These are phyloP conservation scores for Prunus mume DNA, from an alignment of 306 rosid genomes.

Conservation along the genomic window DNA sequence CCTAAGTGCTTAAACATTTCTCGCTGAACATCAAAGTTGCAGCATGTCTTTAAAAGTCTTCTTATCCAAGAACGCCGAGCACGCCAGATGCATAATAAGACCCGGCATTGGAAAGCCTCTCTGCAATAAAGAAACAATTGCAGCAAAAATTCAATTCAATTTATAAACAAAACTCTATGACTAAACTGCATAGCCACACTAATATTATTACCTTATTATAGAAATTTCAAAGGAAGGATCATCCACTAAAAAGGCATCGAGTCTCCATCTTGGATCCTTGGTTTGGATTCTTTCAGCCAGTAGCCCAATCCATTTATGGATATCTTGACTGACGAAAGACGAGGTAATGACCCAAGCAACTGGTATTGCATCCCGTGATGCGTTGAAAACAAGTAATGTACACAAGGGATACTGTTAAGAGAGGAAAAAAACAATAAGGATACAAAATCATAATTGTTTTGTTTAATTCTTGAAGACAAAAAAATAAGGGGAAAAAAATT, in stretches of 20 bases:
- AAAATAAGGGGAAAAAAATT: neutral
- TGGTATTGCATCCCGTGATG: slow-evolving; percentile 73
- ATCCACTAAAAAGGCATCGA: slow-evolving; percentile 58
- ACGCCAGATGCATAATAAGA: slow-evolving; percentile 65
- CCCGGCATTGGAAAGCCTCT: slow-evolving; percentile 70
- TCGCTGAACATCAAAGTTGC: slow-evolving; percentile 60
- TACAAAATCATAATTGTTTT: neutral
- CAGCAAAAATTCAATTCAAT: slow-evolving; percentile 14
- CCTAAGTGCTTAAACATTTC: slow-evolving; percentile 68
- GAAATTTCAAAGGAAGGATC: slow-evolving; percentile 64
- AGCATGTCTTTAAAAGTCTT: slow-evolving; percentile 53
- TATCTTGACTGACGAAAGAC: slow-evolving; percentile 48
- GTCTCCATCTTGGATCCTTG: slow-evolving; percentile 72
- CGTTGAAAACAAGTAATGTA: slow-evolving; percentile 71
- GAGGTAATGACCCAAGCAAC: slow-evolving; percentile 82
- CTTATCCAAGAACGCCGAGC: slow-evolving; percentile 69
- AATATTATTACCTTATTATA: slow-evolving; percentile 48
- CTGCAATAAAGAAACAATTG: slow-evolving; percentile 42
- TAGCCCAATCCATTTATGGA: slow-evolving; percentile 65
- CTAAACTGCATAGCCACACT: slow-evolving; percentile 7
- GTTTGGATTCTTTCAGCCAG: slow-evolving; percentile 52
- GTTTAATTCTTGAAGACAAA: neutral
- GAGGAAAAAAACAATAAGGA: slow-evolving; percentile 5
- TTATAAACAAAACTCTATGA: neutral
- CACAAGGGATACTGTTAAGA: slow-evolving; percentile 59